Evolutionary conservation across 75 land plant genomes (phyloP).

Genomic region (Picea sitchensis): DNA sequence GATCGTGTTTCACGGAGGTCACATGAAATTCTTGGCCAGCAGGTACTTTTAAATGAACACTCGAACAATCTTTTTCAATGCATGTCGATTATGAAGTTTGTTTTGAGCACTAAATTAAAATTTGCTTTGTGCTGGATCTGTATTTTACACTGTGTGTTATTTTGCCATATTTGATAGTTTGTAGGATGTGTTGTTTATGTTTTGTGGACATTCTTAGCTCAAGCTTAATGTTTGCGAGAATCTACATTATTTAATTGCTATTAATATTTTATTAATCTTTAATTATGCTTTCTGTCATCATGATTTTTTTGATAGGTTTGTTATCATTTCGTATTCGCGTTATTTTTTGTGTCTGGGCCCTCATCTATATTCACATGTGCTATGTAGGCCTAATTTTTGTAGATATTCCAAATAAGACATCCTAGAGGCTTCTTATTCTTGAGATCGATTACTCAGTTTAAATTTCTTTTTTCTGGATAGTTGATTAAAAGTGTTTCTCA

Average conservation of each 20-base stretch:
- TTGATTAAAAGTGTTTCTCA: too few species aligned
- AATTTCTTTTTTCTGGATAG: too few species aligned
- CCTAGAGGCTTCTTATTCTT: too few species aligned
- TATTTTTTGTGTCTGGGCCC: too few species aligned
- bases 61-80: neutral
- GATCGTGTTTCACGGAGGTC: slow-evolving; percentile 87
- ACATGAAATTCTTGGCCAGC: slow-evolving; percentile 90
- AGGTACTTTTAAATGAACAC: slow-evolving; percentile 37
- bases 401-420: too few species aligned
- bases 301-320: neutral
- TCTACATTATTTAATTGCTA: neutral
- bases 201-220: too few species aligned
- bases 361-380: too few species aligned
- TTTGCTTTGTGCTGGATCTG: neutral
- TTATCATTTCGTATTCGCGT: too few species aligned
- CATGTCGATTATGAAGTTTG: neutral
- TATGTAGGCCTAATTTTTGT: too few species aligned
- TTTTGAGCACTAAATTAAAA: neutral
- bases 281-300: neutral
- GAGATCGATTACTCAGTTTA: too few species aligned
- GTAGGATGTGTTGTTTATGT: neutral
- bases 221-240: too few species aligned
- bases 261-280: neutral
- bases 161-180: neutral
- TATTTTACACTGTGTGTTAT: neutral